phyloP scores from a whole-genome alignment of 179 eudicot species.

The Spergularia azorica region DNA sequence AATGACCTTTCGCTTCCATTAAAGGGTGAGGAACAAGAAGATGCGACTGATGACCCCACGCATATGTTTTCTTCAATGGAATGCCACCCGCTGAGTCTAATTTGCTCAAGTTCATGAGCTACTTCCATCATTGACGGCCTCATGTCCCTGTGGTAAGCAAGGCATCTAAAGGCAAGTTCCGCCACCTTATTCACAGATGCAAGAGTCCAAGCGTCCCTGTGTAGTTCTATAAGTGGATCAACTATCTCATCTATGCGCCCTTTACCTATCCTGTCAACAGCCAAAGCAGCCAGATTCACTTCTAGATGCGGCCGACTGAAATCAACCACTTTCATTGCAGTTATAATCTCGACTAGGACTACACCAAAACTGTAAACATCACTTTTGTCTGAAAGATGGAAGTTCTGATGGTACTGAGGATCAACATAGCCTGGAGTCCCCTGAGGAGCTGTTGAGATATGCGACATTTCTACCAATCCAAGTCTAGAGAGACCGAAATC shows the following conservation, averaged over 20 bases:
- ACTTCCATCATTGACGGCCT: constrained; percentile 96
- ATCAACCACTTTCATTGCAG: constrained; percentile 84
- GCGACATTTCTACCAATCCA: constrained; percentile 44
- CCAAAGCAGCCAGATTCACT: constrained; percentile 89
- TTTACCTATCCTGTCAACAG: constrained; percentile 81
- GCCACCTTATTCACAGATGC: constrained; percentile 81
- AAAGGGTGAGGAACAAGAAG: constrained; percentile 40
- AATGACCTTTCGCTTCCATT: constrained; percentile 46
- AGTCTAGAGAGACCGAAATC: constrained; percentile 54
- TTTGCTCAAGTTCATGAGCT: constrained; percentile 76
- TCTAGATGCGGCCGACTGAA: constrained; percentile 71
- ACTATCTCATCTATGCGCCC: constrained; percentile 80
- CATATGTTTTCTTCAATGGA: constrained; percentile 55
- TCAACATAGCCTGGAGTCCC: constrained; percentile 55
- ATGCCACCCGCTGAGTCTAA: constrained; percentile 65
- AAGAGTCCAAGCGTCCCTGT: constrained; percentile 88
- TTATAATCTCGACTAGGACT: constrained; percentile 84
- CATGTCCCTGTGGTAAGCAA: constrained; percentile 89
- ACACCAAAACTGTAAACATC: constrained; percentile 97
- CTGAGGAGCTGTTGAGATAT: constrained; percentile 51
- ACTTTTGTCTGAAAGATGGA: constrained; percentile 60
- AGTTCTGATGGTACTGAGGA: constrained; percentile 50
- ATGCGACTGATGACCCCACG: constrained; percentile 42
- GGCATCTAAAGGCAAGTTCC: constrained; percentile 88
- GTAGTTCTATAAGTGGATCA: constrained; percentile 73